Conservation (phyloP, 345 rosid genomes). For the Salix viminalis region DNA sequence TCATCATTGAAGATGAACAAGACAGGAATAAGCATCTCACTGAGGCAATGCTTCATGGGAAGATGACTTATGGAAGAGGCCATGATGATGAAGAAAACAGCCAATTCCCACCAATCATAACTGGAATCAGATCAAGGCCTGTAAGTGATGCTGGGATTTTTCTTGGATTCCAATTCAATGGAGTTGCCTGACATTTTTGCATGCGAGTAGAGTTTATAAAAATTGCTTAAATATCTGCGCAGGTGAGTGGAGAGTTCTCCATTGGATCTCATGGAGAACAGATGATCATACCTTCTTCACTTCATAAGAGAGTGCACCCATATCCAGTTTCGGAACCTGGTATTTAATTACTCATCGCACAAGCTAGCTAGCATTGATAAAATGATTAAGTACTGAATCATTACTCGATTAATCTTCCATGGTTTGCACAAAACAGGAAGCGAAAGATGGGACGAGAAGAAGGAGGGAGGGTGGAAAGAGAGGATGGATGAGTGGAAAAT, state of each 20-base stretch:
- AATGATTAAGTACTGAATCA: not conserved
- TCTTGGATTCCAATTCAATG: not conserved
- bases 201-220: not conserved
- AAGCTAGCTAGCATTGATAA: not conserved
- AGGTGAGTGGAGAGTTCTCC: conserved; percentile 95
- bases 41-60: conserved; percentile 89
- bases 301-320: conserved; percentile 88
- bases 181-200: not conserved
- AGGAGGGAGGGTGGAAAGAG: conserved; percentile 84
- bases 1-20: conserved; percentile 77
- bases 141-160: conserved; percentile 32
- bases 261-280: conserved; percentile 65
- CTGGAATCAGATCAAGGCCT: conserved; percentile 67
- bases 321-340: conserved; percentile 83
- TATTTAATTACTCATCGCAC: conserved; percentile 10
- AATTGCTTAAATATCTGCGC: not conserved
- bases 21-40: conserved; percentile 59
- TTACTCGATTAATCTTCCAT: not conserved
- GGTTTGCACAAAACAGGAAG: conserved; percentile 39
- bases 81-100: conserved; percentile 73
- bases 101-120: conserved; percentile 60
- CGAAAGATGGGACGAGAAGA: conserved; percentile 81
- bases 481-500: conserved; percentile 90
- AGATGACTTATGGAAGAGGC: conserved; percentile 97
- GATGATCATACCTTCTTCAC: conserved; percentile 49